Evolutionary conservation across 805 yeast genomes (phyloP).

Genomic region (Pichia nakasei): DNA sequence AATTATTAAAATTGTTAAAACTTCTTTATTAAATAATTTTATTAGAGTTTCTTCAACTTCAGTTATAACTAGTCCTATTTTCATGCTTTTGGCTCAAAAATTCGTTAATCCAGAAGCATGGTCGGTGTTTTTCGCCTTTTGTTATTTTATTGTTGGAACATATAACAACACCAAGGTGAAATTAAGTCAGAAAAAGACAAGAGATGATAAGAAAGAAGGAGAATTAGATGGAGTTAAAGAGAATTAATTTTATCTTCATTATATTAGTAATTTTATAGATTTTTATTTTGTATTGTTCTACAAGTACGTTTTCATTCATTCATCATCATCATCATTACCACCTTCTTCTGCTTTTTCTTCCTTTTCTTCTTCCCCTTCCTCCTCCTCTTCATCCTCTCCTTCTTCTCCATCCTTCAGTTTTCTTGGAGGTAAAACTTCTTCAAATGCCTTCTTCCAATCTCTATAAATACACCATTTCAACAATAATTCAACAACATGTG

Average conservation of each 20-base stretch:
- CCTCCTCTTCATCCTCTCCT: not conserved
- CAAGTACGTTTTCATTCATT: too few relatives aligned
- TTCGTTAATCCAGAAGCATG: constrained; percentile 50
- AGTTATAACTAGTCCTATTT: constrained; percentile 43
- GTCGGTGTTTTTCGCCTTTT: constrained; percentile 53
- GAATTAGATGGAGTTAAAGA: not conserved
- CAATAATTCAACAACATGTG: constrained; percentile 87
- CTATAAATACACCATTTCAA: constrained; percentile 68
- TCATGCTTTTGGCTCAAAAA: constrained; percentile 48
- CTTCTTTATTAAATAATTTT: constrained; percentile 35
- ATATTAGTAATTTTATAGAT: too few relatives aligned
- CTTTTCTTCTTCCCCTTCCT: not conserved
- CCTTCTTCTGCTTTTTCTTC: too few relatives aligned
- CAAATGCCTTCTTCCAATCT: constrained; percentile 85
- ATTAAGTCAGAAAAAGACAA: constrained; percentile 5
- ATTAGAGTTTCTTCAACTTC: constrained; percentile 42
- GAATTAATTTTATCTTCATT: too few relatives aligned
- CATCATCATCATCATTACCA: not conserved
- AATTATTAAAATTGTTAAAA: constrained; percentile 15
- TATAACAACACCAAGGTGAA: constrained; percentile 51
- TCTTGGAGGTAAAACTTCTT: constrained; percentile 76
- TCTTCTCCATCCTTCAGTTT: constrained; percentile 31
- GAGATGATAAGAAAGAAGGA: not conserved
- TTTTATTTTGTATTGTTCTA: too few relatives aligned
- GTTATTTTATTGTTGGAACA: constrained; percentile 54